Percentiles rank a stretch among this genome's conserved stretches.
These are phyloP conservation scores for Rutstroemia sp. DNA, from an alignment of 2,329 filamentous ascomycete genomes.

Conservation along the genomic window DNA sequence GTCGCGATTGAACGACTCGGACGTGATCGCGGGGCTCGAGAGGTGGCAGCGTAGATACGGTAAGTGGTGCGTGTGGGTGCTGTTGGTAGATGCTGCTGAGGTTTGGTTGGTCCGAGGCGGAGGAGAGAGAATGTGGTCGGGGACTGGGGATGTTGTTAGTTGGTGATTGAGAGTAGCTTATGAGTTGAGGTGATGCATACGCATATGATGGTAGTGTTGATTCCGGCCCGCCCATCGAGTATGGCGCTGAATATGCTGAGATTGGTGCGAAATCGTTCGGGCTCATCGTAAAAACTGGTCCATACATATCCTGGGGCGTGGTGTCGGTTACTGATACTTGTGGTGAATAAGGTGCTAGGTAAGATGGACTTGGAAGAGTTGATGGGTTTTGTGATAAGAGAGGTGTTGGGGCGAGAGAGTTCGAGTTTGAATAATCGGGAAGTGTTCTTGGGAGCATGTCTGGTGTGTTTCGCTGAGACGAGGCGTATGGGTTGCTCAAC, in stretches of 20 bases:
- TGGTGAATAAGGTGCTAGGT: constrained; percentile 25
- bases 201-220: constrained; percentile 22
- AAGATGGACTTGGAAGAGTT: constrained; percentile 21
- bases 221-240: constrained; percentile 17
- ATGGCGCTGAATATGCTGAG: constrained; percentile 23
- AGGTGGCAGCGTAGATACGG: background rate
- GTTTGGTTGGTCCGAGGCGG: constrained; percentile 23
- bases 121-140: constrained; percentile 26
- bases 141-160: constrained; percentile 11
- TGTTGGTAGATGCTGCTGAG: constrained; percentile 17
- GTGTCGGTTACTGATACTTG: constrained; percentile 18
- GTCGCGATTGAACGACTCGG: constrained; percentile 66
- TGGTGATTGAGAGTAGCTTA: background rate
- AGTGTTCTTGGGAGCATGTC: constrained; percentile 27
- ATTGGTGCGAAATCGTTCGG: constrained; percentile 23
- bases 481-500: constrained; percentile 27
- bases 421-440: constrained; percentile 20
- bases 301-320: constrained; percentile 25
- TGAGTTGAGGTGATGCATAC: constrained; percentile 10
- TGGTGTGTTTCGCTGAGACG: constrained; percentile 27
- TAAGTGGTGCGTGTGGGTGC: constrained; percentile 13
- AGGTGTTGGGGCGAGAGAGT: constrained; percentile 26
- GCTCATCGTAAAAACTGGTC: constrained; percentile 26
- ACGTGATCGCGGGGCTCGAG: constrained; percentile 37
- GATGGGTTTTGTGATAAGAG: constrained; percentile 24